Conservation (phyloP, 441 rosid species). For the Euphorbia corollata region DNA sequence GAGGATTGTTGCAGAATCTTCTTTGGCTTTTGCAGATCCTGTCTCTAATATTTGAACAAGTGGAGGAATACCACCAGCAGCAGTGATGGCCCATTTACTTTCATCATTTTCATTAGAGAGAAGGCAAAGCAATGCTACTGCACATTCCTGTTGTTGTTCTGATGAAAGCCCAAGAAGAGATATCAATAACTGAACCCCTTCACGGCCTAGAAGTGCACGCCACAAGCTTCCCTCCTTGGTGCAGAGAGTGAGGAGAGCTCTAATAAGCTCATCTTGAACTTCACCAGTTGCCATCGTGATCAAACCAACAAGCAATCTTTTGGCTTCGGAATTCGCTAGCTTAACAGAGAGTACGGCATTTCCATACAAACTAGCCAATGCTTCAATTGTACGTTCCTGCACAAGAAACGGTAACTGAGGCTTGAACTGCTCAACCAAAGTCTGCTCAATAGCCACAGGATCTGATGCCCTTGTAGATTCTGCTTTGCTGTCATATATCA, state of each 20-base stretch:
- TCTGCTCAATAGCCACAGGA: slow-evolving; percentile 69
- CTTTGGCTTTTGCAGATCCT: slow-evolving; percentile 97
- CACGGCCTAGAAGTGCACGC: slow-evolving; percentile 98
- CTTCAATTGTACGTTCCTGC: slow-evolving; percentile 99
- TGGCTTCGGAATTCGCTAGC: slow-evolving; percentile 83
- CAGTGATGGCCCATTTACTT: slow-evolving; percentile 99
- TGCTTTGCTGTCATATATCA: slow-evolving; percentile 89
- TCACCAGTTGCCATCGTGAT: slow-evolving; percentile 96
- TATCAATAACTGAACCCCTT: slow-evolving; percentile 92
- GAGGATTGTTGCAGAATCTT: slow-evolving; percentile 95
- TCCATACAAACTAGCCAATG: slow-evolving; percentile 97
- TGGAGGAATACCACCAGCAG: slow-evolving; percentile 99
- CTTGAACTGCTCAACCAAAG: slow-evolving; percentile 84
- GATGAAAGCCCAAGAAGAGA: slow-evolving; percentile 99
- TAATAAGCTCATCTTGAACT: slow-evolving; percentile 92
- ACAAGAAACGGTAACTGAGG: slow-evolving; percentile 79
- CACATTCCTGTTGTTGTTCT: slow-evolving; percentile 99
- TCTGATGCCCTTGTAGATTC: slow-evolving; percentile 84
- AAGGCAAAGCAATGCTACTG: slow-evolving; percentile 94
- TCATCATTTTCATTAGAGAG: slow-evolving; percentile 95
- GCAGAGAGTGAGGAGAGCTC: slow-evolving; percentile 84
- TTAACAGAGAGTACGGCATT: slow-evolving; percentile 65
- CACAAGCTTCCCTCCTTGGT: slow-evolving; percentile 81
- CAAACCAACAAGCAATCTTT: slow-evolving; percentile 93
- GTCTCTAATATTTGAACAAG: slow-evolving; percentile 97